Base-by-base conservation (phyloP, 768 basidiomycete genomes). In the Podaxis rugospora region DNA sequence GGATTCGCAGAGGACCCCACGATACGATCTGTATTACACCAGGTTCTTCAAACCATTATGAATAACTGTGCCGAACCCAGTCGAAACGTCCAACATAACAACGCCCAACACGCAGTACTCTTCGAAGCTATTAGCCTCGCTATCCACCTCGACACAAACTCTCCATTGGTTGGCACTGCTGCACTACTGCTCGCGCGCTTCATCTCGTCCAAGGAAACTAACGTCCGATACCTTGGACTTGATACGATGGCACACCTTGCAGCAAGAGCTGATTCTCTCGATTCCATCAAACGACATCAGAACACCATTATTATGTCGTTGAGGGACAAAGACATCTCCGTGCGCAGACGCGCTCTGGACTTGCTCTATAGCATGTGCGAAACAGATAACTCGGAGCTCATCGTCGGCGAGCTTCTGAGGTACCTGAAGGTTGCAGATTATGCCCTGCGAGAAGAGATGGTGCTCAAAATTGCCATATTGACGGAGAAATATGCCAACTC, bases 321-420 rank as follows among this genome's bases (percentile, higher is more conserved):
- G 18, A 88, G 95, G 42, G 97, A 99, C 77, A 93, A 95, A 69
- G 97, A 99, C 71, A 97, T 99, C 63, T 95, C 93, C 23, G 95
- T 99, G 50, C 86, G 97, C 36, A 80, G 97, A 57, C 83, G 97
- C 53, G 97, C 95, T 10, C 81, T 99, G 62, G 97, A 99, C 74
- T 81, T 99, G 55, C 81, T 99, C 7, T 98, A 98, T 75, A 96
- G 94, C 76, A 99, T 99, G 97, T 98, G 97, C 73, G 97, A 99
- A 71, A 81, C 89, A n/a, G 90, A 92, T 68, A 99, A 98, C 74
- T 93, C 96, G 4, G 95, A 97, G 71, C 77, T 92, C 63, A 95
- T 98, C 67, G 97, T 99, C 36, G 95, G 91, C 39, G 96, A 99
- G 74, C 82, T 99, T 16, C 78, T 99, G 58, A 86, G 92, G 59